Base-by-base conservation (phyloP, 2,329 filamentous ascomycete species). In the Dothideomycetes sp. region DNA sequence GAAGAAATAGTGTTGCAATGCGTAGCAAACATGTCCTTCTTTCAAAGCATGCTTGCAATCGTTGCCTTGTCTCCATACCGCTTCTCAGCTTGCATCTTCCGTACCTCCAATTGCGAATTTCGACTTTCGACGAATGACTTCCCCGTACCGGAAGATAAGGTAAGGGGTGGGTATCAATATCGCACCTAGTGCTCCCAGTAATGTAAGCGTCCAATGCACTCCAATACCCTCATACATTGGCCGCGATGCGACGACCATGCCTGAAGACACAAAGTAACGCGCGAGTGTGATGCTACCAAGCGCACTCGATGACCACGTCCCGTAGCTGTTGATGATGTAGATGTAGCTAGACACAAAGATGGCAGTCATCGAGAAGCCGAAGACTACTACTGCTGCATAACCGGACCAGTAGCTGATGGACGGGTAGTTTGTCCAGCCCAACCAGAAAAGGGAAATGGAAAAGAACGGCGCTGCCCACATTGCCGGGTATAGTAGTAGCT, bases 401-500 rank as follows among this genome's bases (percentile, higher is more conserved):
- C 60, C 57, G 0, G 62, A 64, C 55, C 66, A 68, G 46, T 64
- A 62, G 29, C 61, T 63, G 16, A 67, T 58, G n/a, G 37, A 43
- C 0, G 56, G 45, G 22, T 62, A 56, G 2, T 60, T 59, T 1
- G 64, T 62, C 67, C 67, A 71, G 3, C 64, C 68, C 10, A 70
- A 58, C 66, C 66, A 69, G 44, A 70, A 70, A 2, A 71, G 58
- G 0, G 62, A 63, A 3, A 67, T 49, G 0, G 67, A 63, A 4
- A 69, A 55, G 8, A 60, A 46, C 0, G 53, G 50, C 2, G 61
- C 58, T 1, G 63, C 65, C 8, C 64, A 49, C 45, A 67, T 63
- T 18, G 60, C 63, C 22, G 64, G 63, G 51, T 58, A 60, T 0
- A 68, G 52, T 0, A 62, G 52, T 15, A 54, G 54, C 35, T 67